Conservation (phyloP, 2,329 filamentous ascomycete genomes). For the Cadophora sp. region DNA sequence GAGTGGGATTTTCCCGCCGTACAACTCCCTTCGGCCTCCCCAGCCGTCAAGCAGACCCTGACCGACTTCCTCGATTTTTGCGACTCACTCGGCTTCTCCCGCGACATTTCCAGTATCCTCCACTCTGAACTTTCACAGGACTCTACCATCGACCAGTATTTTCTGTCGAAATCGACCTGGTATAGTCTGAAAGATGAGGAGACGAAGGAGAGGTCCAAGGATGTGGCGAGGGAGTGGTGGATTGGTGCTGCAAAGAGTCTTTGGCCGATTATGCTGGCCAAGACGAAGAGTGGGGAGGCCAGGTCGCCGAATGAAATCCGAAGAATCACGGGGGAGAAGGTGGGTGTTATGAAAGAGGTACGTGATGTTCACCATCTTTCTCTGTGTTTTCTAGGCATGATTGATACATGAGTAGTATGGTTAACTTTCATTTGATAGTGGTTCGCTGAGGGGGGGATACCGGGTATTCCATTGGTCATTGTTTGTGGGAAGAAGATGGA, state of each 20-base stretch:
- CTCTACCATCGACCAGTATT: neutral
- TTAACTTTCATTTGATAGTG: neutral
- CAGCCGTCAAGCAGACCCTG: neutral
- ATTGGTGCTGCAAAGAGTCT: slow-evolving; percentile 6
- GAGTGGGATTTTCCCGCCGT: slow-evolving; percentile 3
- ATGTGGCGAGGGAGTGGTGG: slow-evolving; percentile 15
- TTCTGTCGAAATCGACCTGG: neutral
- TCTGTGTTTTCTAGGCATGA: neutral
- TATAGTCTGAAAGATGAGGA: slow-evolving; percentile 5
- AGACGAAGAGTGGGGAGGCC: neutral
- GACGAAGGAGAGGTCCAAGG: neutral
- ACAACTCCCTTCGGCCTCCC: neutral
- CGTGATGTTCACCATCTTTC: neutral
- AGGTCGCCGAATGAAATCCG: neutral
- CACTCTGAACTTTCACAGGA: neutral
- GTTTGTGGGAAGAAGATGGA: slow-evolving; percentile 13
- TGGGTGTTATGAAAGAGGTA: neutral
- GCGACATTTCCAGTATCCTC: neutral
- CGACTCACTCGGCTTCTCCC: neutral
- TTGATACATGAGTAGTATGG: neutral
- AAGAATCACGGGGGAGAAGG: slow-evolving; percentile 6
- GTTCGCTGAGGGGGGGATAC: neutral
- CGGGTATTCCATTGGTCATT: neutral
- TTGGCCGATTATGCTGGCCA: slow-evolving; percentile 8
- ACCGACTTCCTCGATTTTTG: neutral